A percentile compares a stretch with the other conserved stretches of the same genome.
Conservation (phyloP, 495 filamentous ascomycete species). For the Haplographium delicatum region DNA sequence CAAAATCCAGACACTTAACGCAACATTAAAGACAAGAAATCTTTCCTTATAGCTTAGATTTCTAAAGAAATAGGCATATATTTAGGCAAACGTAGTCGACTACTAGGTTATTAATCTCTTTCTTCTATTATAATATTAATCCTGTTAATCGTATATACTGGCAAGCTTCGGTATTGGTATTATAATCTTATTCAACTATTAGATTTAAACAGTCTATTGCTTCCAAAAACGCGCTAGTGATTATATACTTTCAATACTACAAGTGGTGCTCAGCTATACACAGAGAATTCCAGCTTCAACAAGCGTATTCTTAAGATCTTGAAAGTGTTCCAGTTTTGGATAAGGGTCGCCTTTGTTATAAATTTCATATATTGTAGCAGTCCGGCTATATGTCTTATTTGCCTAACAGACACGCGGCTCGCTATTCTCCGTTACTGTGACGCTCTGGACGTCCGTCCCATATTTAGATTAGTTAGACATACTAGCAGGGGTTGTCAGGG, state of each 20-base stretch:
- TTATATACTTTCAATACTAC: constrained; percentile 13
- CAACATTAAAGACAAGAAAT: constrained; percentile 7
- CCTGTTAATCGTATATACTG: neutral
- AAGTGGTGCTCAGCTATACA: constrained; percentile 9
- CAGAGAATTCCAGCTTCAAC: constrained; percentile 11
- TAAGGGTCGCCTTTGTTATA: constrained; percentile 8
- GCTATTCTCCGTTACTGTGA: no score
- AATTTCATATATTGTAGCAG: constrained; percentile 7
- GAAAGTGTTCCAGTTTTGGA: constrained; percentile 12
- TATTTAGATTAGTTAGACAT: no score
- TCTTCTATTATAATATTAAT: neutral
- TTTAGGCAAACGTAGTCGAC: constrained; percentile 5
- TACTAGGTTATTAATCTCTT: constrained; percentile 1
- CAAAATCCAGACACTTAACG: neutral
- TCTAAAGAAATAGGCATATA: constrained; percentile 8
- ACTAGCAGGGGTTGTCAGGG: no score
- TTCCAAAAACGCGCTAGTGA: constrained; percentile 6
- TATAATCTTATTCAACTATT: constrained; percentile 9
- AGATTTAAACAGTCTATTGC: constrained; percentile 4
- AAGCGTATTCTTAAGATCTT: constrained; percentile 14
- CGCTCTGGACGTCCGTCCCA: constrained; percentile 6
- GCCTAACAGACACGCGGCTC: constrained; percentile 6
- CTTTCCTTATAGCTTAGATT: constrained; percentile 10
- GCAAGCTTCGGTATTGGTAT: neutral
- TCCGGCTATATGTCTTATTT: constrained; percentile 7